Percentiles rank a stretch among this genome's conserved stretches.
Conservation (phyloP, 129 eudicot species). For the Chrysanthemum makinoi region DNA sequence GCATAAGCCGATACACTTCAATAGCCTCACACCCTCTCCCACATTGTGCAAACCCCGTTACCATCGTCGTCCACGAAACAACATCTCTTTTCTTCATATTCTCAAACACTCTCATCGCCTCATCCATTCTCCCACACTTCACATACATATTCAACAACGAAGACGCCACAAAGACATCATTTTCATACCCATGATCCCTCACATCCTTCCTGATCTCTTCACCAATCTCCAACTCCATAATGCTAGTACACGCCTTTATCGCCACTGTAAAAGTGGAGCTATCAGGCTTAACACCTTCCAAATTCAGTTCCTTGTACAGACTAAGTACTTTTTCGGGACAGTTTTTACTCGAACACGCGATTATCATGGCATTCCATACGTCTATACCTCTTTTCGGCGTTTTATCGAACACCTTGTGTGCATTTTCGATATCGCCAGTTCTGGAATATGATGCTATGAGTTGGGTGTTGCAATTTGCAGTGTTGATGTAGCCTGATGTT, state of each 20-base stretch:
- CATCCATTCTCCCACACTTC: conserved; percentile 73
- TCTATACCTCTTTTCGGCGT: conserved; percentile 56
- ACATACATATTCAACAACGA: conserved; percentile 62
- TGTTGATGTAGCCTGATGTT: conserved; percentile 42
- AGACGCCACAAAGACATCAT: conserved; percentile 73
- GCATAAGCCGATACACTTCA: conserved; percentile 53
- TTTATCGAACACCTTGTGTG: conserved; percentile 66
- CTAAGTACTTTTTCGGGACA: conserved; percentile 44
- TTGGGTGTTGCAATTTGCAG: conserved; percentile 41
- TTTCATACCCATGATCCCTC: conserved; percentile 51
- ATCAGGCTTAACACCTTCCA: conserved; percentile 55
- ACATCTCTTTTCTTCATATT: conserved; percentile 55
- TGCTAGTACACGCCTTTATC: conserved; percentile 70
- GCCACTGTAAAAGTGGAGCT: conserved; percentile 86
- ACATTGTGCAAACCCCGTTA: conserved; percentile 61
- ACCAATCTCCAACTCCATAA: conserved; percentile 57
- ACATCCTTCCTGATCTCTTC: conserved; percentile 52
- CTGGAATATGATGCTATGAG: conserved; percentile 56
- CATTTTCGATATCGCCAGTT: conserved; percentile 43
- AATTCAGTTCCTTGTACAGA: conserved; percentile 41
- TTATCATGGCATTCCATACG: conserved; percentile 69
- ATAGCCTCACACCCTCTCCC: conserved; percentile 59
- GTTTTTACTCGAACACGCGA: conserved; percentile 44
- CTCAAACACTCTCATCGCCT: conserved; percentile 63
- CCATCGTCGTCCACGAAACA: conserved; percentile 78